Evolutionary conservation across 768 basidiomycete genomes (phyloP).

Genomic region (Leucocoprinus sp.): DNA sequence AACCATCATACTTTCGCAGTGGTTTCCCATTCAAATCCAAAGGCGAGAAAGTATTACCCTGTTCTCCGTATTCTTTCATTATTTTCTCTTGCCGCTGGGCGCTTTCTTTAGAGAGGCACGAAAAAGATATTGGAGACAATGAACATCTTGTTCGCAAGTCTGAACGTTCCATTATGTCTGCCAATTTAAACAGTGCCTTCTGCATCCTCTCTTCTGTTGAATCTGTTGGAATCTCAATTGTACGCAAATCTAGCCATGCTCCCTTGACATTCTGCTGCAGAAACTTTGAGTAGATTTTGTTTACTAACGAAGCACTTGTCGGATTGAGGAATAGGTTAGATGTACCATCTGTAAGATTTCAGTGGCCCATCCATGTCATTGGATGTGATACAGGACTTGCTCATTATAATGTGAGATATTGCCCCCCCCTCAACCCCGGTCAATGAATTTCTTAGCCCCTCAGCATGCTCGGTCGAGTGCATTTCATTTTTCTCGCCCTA

Average conservation of each 20-base stretch:
- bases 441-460: constrained; percentile 41
- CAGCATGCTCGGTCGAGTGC: constrained; percentile 49
- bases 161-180: constrained; percentile 40
- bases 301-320: constrained; percentile 50
- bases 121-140: constrained; percentile 59
- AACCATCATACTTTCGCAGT: constrained; percentile 43
- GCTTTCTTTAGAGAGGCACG: constrained; percentile 45
- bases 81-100: constrained; percentile 43
- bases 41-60: constrained; percentile 44
- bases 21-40: constrained; percentile 51
- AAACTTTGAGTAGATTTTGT: constrained; percentile 58
- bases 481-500: constrained; percentile 56
- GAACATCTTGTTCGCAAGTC: constrained; percentile 44
- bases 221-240: constrained; percentile 23
- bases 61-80: constrained; percentile 36
- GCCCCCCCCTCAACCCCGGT: constrained; percentile 41
- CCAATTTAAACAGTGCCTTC: constrained; percentile 43
- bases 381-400: constrained; percentile 23
- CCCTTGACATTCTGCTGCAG: constrained; percentile 41
- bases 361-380: background rate
- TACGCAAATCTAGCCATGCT: constrained; percentile 38
- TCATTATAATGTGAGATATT: constrained; percentile 52
- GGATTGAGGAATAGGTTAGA: constrained; percentile 49
- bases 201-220: constrained; percentile 42
- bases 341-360: constrained; percentile 34